Conservation (phyloP, 2,329 filamentous ascomycete species). For the Aciculosporium take region DNA sequence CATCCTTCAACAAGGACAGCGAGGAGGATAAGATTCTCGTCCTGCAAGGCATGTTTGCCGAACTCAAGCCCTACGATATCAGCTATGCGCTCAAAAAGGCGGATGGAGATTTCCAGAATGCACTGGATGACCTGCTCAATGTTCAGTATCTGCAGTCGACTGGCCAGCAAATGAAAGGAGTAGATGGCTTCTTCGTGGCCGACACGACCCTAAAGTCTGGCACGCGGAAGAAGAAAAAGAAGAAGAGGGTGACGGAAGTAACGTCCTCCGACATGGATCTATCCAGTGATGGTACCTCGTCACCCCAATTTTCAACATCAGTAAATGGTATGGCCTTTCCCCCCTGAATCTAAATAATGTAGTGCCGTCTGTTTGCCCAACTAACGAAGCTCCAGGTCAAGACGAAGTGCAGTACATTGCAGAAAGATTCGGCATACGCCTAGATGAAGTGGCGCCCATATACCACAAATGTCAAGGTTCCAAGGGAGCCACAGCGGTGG, state of each 20-base stretch:
- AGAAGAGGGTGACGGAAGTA: conserved; percentile 19
- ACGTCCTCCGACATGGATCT: conserved; percentile 7
- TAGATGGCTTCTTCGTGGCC: conserved; percentile 65
- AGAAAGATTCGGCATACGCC: conserved; percentile 27
- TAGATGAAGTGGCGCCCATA: conserved; percentile 25
- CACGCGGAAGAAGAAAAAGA: conserved; percentile 26
- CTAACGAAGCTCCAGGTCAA: conserved; percentile 12
- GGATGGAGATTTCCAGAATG: conserved; percentile 49
- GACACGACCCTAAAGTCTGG: conserved; percentile 23
- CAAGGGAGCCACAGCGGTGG: conserved; percentile 24
- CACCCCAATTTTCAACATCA: conserved; percentile 7
- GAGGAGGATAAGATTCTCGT: conserved; percentile 47
- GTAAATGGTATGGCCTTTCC: neutral
- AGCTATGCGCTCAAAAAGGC: conserved; percentile 52
- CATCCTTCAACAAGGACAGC: conserved; percentile 26
- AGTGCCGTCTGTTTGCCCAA: no score
- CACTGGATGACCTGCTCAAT: conserved; percentile 71
- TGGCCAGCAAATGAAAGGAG: conserved; percentile 49
- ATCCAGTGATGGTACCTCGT: conserved; percentile 8
- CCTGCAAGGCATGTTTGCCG: conserved; percentile 58
- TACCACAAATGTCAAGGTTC: conserved; percentile 26
- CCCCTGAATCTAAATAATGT: no score
- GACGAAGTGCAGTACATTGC: conserved; percentile 30
- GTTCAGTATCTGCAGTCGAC: conserved; percentile 61
- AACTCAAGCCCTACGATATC: conserved; percentile 51